phyloP scores from a whole-genome alignment of 2,329 filamentous ascomycete genomes.

The Knufia petricola region DNA sequence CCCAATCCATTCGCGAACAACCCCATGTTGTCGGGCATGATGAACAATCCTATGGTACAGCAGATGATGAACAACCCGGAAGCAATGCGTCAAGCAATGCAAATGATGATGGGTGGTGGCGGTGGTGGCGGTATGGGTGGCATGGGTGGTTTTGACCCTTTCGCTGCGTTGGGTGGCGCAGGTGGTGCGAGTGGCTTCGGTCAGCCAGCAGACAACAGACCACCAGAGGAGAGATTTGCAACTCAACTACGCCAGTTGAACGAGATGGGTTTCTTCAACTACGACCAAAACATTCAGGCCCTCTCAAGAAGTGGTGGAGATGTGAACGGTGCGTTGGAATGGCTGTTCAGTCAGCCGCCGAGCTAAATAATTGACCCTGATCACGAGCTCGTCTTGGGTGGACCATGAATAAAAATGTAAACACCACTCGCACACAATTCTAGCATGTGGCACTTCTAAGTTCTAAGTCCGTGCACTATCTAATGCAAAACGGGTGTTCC shows the following conservation, averaged over 20 bases:
- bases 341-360: slow-evolving; percentile 21
- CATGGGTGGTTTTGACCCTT: slow-evolving; percentile 26
- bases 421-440: no score
- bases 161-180: slow-evolving; percentile 26
- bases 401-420: no score
- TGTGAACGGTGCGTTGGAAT: slow-evolving; percentile 62
- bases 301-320: slow-evolving; percentile 82
- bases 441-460: no score
- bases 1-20: slow-evolving; percentile 37
- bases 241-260: slow-evolving; percentile 87
- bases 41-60: slow-evolving; percentile 46
- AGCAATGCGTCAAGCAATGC: slow-evolving; percentile 48
- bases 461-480: no score
- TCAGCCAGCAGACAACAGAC: slow-evolving; percentile 64
- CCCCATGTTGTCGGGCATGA: slow-evolving; percentile 20
- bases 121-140: slow-evolving; percentile 33
- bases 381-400: no score
- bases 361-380: background rate
- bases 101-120: slow-evolving; percentile 35
- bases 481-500: no score
- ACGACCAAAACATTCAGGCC: slow-evolving; percentile 83
- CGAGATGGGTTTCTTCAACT: slow-evolving; percentile 98
- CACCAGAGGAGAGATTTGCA: slow-evolving; percentile 87
- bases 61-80: slow-evolving; percentile 40
- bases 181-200: slow-evolving; percentile 13